Evolutionary conservation across 2,329 filamentous ascomycete genomes (phyloP), one percentile per base, ranked within the genome.

Genomic region (Xylaria hypoxylon): DNA sequence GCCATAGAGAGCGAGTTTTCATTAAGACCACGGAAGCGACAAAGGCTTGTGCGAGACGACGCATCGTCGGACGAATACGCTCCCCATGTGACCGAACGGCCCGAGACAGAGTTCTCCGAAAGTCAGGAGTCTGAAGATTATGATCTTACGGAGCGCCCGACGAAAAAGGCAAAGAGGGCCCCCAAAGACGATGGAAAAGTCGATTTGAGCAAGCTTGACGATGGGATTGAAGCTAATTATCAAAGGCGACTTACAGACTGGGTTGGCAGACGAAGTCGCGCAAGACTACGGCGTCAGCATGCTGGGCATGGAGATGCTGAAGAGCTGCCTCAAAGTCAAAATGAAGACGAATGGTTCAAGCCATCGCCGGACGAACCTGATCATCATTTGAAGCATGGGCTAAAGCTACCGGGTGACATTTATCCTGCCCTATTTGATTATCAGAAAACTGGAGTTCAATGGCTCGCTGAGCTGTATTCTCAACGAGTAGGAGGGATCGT

Each of bases 381-480:
- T 77, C 87, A 92, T 55, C 80, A 85, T 5, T 89, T 97, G 56
- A 89, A 92, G 59, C 90, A 92, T 44, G 91, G 88, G 2, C 88
- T 96, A 63, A 91, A 87, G 58, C 84, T 99, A 4, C 96, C 96
- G 0, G 96, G 96, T 1, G 96, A 99, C 73, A 95, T 99, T 7
- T 94, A 92, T 71, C 93, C 94, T 0, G 93, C 93, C 2, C 82
- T 99, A 0, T 99, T 98, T 74, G 93, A 96, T 69, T 99, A 99
- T 72, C 96, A 99, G 75, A 97, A 97, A 79, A 97, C 94, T 0
- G 94, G 95, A 3, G 94, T 99, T 3, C 92, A 97, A 76, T 99
- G 96, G 96, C 86, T 99, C 6, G 94, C 93, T 77, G 95, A 99
- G 78, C 83, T 99, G 2, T 95, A 97, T 77, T 89, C 90, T 62